Evolutionary conservation across 2,329 filamentous ascomycete genomes (phyloP).

Genomic region (Verticillium alfalfae): DNA sequence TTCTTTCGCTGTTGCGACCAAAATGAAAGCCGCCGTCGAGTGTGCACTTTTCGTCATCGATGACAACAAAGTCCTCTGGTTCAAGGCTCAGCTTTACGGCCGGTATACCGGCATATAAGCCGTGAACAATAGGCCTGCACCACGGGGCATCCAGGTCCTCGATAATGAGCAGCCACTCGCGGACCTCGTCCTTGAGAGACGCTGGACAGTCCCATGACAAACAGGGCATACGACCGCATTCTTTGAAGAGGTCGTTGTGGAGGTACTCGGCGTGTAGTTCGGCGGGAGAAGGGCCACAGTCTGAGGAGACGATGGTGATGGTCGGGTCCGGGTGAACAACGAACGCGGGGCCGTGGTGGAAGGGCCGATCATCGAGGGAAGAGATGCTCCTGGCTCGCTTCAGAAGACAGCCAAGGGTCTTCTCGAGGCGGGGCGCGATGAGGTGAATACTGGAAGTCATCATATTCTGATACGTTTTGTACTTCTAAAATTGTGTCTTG

Average conservation of each 20-base stretch:
- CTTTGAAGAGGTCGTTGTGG: conserved; percentile 19
- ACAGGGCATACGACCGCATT: conserved; percentile 29
- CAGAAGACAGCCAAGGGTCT: conserved; percentile 31
- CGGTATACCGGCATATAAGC: conserved; percentile 38
- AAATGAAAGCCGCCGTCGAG: conserved; percentile 41
- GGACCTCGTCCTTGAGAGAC: conserved; percentile 19
- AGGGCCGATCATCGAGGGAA: conserved; percentile 27
- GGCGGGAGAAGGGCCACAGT: conserved; percentile 29
- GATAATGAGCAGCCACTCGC: conserved; percentile 38
- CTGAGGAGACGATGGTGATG: conserved; percentile 30
- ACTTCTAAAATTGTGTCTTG: background rate
- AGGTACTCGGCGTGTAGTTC: conserved; percentile 30
- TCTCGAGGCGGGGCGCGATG: conserved; percentile 25
- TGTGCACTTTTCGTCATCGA: conserved; percentile 17
- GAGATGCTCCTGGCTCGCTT: conserved; percentile 21
- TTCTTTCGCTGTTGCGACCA: conserved; percentile 31
- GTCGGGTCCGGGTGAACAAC: conserved; percentile 23
- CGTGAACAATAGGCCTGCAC: conserved; percentile 37
- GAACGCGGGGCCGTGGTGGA: conserved; percentile 29
- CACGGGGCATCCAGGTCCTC: conserved; percentile 43
- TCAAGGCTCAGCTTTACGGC: conserved; percentile 23
- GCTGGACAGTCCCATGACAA: conserved; percentile 30
- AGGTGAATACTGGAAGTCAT: background rate
- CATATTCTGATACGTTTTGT: too few species aligned
- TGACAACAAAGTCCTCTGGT: conserved; percentile 29